phyloP scores from a whole-genome alignment of 225 moss, liverwort and hornwort species.

The Polytrichum formosum region DNA sequence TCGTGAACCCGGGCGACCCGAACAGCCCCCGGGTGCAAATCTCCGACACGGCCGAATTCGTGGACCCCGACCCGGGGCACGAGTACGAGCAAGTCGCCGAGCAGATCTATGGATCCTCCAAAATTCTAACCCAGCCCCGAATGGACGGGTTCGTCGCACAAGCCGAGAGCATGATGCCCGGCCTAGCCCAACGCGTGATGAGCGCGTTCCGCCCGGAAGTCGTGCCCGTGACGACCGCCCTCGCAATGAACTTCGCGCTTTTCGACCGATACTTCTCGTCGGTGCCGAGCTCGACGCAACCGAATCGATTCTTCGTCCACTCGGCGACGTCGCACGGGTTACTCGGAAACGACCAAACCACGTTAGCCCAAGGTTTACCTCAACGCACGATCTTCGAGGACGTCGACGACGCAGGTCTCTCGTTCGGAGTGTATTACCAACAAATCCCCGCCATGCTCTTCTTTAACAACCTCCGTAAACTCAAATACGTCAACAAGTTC shows the following conservation, averaged over 20 bases:
- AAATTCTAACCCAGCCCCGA: conserved; percentile 30
- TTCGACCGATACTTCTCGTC: conserved; percentile 87
- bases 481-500: conserved; percentile 61
- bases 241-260: conserved; percentile 72
- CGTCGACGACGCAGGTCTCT: conserved; percentile 61
- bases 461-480: conserved; percentile 53
- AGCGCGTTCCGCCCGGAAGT: conserved; percentile 73
- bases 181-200: conserved; percentile 74
- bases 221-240: conserved; percentile 67
- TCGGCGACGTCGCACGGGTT: conserved; percentile 84
- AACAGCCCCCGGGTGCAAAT: conserved; percentile 39
- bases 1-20: conserved; percentile 15
- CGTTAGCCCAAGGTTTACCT: conserved; percentile 59
- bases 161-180: conserved; percentile 51
- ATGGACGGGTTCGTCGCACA: conserved; percentile 84
- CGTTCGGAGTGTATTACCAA: conserved; percentile 83
- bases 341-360: conserved; percentile 59
- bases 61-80: conserved; percentile 95
- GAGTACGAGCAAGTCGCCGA: conserved; percentile 72
- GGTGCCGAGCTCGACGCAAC: conserved; percentile 79
- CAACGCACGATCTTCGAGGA: conserved; percentile 86
- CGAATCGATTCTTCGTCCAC: conserved; percentile 82
- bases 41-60: conserved; percentile 81
- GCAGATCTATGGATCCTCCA: conserved; percentile 57
- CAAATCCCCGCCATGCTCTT: conserved; percentile 76